A percentile compares a stretch with the other conserved stretches of the same genome.
Conservation (phyloP, 1,284 basidiomycete genomes). For the Papiliotrema terrestris region DNA sequence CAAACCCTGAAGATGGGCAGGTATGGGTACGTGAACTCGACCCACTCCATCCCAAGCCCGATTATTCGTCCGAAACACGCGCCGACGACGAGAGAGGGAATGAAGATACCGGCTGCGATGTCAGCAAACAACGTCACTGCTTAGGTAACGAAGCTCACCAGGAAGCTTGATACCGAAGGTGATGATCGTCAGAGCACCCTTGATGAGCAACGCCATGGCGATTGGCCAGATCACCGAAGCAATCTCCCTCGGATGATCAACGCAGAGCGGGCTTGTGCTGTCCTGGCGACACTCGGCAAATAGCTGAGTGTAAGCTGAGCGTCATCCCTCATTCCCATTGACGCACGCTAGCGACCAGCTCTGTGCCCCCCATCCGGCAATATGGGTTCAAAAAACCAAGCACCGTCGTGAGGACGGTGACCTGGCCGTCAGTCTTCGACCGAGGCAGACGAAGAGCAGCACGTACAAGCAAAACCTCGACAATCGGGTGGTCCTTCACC, state of each 20-base stretch:
- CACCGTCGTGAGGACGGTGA: conserved; percentile 69
- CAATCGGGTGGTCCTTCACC: conserved; percentile 72
- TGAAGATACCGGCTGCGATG: conserved; percentile 82
- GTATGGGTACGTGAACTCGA: conserved; percentile 66
- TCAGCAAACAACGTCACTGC: conserved; percentile 2
- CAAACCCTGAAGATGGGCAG: conserved; percentile 65
- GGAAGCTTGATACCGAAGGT: conserved; percentile 94
- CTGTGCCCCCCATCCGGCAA: conserved; percentile 89
- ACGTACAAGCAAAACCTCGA: conserved; percentile 82
- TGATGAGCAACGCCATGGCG: conserved; percentile 71
- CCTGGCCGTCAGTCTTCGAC: conserved; percentile 52
- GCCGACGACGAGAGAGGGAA: conserved; percentile 94
- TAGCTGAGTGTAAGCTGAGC: conserved; percentile 44
- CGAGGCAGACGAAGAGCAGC: too few relatives aligned
- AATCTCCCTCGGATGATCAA: conserved; percentile 61
- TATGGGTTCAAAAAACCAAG: conserved; percentile 87
- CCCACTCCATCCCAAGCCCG: conserved; percentile 77
- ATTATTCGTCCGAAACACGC: conserved; percentile 89
- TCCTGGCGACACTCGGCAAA: conserved; percentile 76
- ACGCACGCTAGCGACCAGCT: conserved; percentile 63
- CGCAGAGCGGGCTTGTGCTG: conserved; percentile 67
- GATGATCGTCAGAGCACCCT: conserved; percentile 76
- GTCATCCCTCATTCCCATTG: neutral
- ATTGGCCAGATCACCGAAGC: conserved; percentile 67
- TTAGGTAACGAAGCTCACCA: conserved; percentile 19